Evolutionary conservation across 306 rosid species (phyloP).

Genomic region (Mucuna pruriens): DNA sequence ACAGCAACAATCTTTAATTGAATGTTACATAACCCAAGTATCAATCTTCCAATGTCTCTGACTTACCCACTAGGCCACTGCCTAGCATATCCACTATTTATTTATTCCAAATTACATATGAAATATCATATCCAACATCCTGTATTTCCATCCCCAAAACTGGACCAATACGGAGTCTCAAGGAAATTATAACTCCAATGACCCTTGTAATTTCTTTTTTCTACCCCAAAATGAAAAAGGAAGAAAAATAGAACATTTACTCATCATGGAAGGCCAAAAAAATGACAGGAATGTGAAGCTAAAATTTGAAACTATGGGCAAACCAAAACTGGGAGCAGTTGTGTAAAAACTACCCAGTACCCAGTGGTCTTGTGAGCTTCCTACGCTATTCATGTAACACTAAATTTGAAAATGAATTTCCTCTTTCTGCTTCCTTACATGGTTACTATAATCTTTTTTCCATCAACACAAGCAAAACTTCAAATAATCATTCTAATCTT

Average conservation of each 20-base stretch:
- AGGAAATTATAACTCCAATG: constrained; percentile 13
- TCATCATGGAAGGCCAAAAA: neutral
- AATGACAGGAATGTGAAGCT: constrained; percentile 10
- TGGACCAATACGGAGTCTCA: constrained; percentile 4
- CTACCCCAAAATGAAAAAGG: constrained; percentile 11
- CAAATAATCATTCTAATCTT: neutral
- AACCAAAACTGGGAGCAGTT: constrained; percentile 8
- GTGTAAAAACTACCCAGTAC: neutral
- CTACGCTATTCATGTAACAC: neutral
- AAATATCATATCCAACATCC: constrained; percentile 16
- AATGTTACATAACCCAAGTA: neutral
- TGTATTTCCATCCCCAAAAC: constrained; percentile 14
- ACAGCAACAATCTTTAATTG: constrained; percentile 1
- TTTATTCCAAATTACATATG: neutral
- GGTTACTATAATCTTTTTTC: neutral
- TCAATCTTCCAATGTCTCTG: neutral
- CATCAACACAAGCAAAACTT: neutral
- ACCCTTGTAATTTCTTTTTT: neutral
- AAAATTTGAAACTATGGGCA: neutral
- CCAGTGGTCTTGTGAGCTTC: constrained; percentile 4
- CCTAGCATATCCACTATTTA: neutral
- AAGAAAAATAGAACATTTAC: constrained; percentile 6
- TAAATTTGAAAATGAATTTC: neutral
- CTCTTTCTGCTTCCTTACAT: neutral
- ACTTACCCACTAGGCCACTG: constrained; percentile 8